Evolutionary conservation across 805 yeast species (phyloP).

Genomic region (Lachancea sp.): DNA sequence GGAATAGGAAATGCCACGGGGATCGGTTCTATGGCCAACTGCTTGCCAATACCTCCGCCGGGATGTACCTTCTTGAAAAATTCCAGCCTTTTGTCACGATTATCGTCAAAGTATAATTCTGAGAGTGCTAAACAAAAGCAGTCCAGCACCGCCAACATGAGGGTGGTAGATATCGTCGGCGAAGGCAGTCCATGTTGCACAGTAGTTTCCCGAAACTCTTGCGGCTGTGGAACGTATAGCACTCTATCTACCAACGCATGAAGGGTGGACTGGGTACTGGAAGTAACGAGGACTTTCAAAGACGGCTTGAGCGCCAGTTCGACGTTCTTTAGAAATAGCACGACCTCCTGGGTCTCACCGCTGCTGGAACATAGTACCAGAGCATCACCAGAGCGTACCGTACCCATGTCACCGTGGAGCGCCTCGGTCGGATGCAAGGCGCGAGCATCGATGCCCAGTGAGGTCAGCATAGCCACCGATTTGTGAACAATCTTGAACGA

Average conservation of each 20-base stretch:
- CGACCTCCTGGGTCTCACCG: constrained; percentile 76
- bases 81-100: constrained; percentile 45
- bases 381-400: constrained; percentile 51
- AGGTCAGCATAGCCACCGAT: constrained; percentile 74
- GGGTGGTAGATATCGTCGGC: constrained; percentile 78
- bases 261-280: constrained; percentile 13
- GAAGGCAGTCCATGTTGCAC: constrained; percentile 74
- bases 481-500: constrained; percentile 74
- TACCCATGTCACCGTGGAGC: constrained; percentile 83
- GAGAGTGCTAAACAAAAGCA: constrained; percentile 69
- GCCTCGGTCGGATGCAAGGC: constrained; percentile 81
- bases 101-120: constrained; percentile 52
- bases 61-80: constrained; percentile 74
- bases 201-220: constrained; percentile 47
- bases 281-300: constrained; percentile 15
- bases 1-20: not conserved
- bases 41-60: constrained; percentile 78
- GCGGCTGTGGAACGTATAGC: constrained; percentile 35
- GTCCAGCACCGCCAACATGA: constrained; percentile 70
- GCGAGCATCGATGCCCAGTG: constrained; percentile 64
- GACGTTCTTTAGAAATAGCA: constrained; percentile 29
- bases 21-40: not conserved
- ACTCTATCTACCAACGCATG: constrained; percentile 33
- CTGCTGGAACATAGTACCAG: constrained; percentile 63
- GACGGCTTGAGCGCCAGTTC: constrained; percentile 7